phyloP scores from a whole-genome alignment of 176 grass and related monocot genomes.

The Microstegium vimineum region DNA sequence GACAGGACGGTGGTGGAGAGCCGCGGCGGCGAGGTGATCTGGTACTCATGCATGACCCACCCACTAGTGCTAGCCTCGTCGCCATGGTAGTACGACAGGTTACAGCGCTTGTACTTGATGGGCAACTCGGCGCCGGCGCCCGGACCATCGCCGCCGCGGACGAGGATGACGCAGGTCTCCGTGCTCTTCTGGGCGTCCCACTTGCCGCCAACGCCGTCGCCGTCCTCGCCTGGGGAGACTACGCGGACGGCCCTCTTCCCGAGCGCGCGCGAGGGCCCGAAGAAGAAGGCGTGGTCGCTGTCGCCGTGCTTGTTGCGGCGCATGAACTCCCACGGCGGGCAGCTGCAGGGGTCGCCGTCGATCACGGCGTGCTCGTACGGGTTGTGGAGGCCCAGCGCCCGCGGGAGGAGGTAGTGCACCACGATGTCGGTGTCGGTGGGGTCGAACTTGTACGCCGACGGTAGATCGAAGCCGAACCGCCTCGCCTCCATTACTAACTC shows the following conservation, averaged over 20 bases:
- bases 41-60: constrained; percentile 22
- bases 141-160: background rate
- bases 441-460: constrained; percentile 3
- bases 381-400: background rate
- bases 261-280: background rate
- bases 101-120: background rate
- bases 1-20: background rate
- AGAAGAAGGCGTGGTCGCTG: constrained; percentile 23
- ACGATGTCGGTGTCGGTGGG: constrained; percentile 19
- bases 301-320: background rate
- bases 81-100: background rate
- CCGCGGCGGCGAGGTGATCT: background rate
- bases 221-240: background rate
- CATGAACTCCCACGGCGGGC: constrained; percentile 21
- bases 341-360: background rate
- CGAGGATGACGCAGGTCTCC: background rate
- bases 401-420: constrained; percentile 24
- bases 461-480: background rate
- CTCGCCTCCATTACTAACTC: background rate
- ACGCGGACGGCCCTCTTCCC: background rate
- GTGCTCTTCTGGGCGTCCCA: constrained; percentile 2
- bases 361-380: background rate
- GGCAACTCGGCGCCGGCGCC: background rate
- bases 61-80: accelerated
- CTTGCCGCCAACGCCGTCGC: background rate